Evolutionary conservation across 2,329 filamentous ascomycete species (phyloP), one percentile per base, ranked within the genome.

Genomic region (Cladophialophora chaetospira): DNA sequence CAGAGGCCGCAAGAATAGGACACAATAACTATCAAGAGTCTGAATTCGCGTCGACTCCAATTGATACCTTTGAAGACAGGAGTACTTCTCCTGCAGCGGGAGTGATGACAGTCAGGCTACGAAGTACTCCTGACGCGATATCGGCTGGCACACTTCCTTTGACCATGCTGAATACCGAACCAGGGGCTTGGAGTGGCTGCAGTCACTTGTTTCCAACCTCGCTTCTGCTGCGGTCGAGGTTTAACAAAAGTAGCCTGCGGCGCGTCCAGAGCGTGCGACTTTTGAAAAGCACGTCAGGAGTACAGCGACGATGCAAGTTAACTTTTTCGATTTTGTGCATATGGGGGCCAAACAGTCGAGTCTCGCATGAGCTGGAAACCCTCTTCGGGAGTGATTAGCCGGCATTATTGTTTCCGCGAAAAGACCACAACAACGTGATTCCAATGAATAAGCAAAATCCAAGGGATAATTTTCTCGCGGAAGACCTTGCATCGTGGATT

Each of bases 191-290:
- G n/a, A n/a, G n/a, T n/a, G 10, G 26, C 23, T 1, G 42, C 28
- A 46, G 19, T 23, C 13, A 48, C 38, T 31, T 33, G 17, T 38
- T 46, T 52, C 40, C 57, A 60, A 53, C 57, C 53, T 57, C 53
- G 57, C 57, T 53, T 56, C 28, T 50, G 23, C n/a, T 53, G 57
- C 45, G 53, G 57, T 35, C 26, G 36, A 40, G 47, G 33, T 26
- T 35, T n/a, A n/a, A n/a, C 26, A 21, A 45, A 51, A 29, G 23
- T n/a, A 33, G 23, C 42, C 52, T 26, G 52, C 42, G 42, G 26
- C 46, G 38, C 13, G 19, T 23, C 36, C 21, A 6, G 43, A 21
- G 19, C 35, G 25, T 48, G 46, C 46, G 38, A 55, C 47, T 40
- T n/a, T 29, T 31, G 26, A 29, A 31, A 25, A 48, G 29, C n/a